A percentile compares a stretch with the other conserved stretches of the same genome.
Conservation (phyloP, 2,329 filamentous ascomycete genomes). For the Emergomyces pasteurianus region DNA sequence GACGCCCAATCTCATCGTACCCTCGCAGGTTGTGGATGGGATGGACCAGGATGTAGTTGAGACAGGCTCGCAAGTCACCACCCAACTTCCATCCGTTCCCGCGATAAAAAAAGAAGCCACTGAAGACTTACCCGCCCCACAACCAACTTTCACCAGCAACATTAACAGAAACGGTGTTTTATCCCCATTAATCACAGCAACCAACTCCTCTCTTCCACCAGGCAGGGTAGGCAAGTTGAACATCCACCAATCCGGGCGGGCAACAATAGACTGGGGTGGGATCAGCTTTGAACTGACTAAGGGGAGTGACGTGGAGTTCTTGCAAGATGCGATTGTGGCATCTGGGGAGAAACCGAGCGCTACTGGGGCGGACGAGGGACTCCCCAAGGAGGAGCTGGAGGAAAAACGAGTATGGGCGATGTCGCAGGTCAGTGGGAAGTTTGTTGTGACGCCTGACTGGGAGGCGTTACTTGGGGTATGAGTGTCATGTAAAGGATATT, state of each 20-base stretch:
- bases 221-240: conserved; percentile 50
- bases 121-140: not conserved
- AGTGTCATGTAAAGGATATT: not conserved
- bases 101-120: conserved; percentile 5
- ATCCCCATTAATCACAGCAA: conserved; percentile 25
- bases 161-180: conserved; percentile 11
- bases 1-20: conserved; percentile 43
- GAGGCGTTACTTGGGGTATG: conserved; percentile 33
- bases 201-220: conserved; percentile 33
- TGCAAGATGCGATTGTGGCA: conserved; percentile 46
- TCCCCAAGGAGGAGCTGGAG: conserved; percentile 18
- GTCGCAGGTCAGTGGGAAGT: conserved; percentile 53
- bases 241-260: conserved; percentile 49
- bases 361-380: conserved; percentile 10
- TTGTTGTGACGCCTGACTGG: conserved; percentile 52
- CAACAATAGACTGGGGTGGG: conserved; percentile 52
- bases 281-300: conserved; percentile 46
- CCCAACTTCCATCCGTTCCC: not conserved
- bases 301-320: conserved; percentile 44
- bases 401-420: conserved; percentile 41
- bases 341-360: conserved; percentile 17
- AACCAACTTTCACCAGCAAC: conserved; percentile 5
- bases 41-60: conserved; percentile 7
- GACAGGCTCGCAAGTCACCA: conserved; percentile 14
- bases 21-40: conserved; percentile 17